A percentile compares a stretch with the other conserved stretches of the same genome.
These are phyloP conservation scores for Boletus tylopilopsis DNA, from an alignment of 768 basidiomycete genomes.

Conservation along the genomic window DNA sequence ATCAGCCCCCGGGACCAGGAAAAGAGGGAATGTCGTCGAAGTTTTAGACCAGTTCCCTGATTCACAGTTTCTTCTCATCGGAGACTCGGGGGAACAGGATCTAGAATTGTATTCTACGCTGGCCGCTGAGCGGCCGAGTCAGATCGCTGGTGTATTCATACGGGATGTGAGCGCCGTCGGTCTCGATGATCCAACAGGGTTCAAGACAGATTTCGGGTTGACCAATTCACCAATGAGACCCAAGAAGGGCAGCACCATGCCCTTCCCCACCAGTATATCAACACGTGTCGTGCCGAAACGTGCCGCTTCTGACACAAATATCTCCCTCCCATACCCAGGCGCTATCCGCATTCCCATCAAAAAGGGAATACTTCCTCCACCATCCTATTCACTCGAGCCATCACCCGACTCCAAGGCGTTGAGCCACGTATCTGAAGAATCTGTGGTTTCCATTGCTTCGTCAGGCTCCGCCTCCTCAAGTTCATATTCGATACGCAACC, in stretches of 20 bases:
- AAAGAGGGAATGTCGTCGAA: slow-evolving; percentile 77
- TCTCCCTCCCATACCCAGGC: slow-evolving; percentile 1
- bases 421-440: slow-evolving; percentile 24
- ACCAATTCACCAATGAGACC: slow-evolving; percentile 3
- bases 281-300: slow-evolving; percentile 12
- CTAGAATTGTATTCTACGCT: slow-evolving; percentile 83
- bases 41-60: slow-evolving; percentile 70
- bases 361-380: slow-evolving; percentile 11
- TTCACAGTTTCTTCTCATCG: slow-evolving; percentile 78
- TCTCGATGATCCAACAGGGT: slow-evolving; percentile 66
- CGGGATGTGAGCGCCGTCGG: slow-evolving; percentile 57
- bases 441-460: slow-evolving; percentile 21
- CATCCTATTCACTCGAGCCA: slow-evolving; percentile 9
- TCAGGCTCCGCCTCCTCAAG: slow-evolving; percentile 18
- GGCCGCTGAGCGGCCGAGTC: slow-evolving; percentile 62
- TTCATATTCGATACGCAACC: slow-evolving; percentile 4
- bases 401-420: slow-evolving; percentile 8
- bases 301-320: slow-evolving; percentile 19
- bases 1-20: slow-evolving; percentile 77
- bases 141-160: slow-evolving; percentile 79
- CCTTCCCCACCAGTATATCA: not conserved
- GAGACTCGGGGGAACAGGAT: slow-evolving; percentile 95
- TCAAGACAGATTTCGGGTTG: slow-evolving; percentile 1
- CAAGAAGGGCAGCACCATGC: slow-evolving; percentile 4
- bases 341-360: slow-evolving; percentile 13